Percentiles rank a stretch among this genome's conserved stretches.
Evolutionary conservation across 129 eudicot genomes (phyloP).

Genomic region (Artemisia tridentata): DNA sequence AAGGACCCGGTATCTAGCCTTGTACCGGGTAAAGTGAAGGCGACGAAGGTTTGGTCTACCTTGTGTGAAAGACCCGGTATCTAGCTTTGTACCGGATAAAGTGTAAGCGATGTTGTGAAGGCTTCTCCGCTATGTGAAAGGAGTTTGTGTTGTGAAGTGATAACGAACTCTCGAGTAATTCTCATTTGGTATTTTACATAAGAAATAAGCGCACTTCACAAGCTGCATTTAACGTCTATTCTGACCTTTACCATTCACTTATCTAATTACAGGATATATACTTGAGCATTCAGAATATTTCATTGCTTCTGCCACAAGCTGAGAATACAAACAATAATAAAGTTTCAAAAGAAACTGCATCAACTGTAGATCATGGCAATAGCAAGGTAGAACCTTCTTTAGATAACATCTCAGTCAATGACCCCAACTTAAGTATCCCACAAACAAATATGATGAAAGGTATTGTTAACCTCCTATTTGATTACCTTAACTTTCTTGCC

Average conservation of each 20-base stretch:
- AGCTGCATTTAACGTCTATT: not conserved
- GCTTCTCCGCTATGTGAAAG: too few relatives aligned
- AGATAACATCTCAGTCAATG: conserved; percentile 33
- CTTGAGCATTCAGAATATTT: conserved; percentile 38
- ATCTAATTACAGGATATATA: conserved; percentile 48
- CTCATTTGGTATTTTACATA: conserved; percentile 2
- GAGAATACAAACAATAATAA: conserved; percentile 35
- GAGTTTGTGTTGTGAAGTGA: too few relatives aligned
- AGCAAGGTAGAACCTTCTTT: conserved; percentile 40
- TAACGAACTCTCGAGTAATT: too few relatives aligned
- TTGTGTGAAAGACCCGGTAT: too few relatives aligned
- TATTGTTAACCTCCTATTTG: conserved; percentile 33
- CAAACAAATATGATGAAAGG: conserved; percentile 57
- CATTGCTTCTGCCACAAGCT: conserved; percentile 36
- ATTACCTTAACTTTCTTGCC: conserved; percentile 12
- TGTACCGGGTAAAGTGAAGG: too few relatives aligned
- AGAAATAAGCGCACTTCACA: not conserved
- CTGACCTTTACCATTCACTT: not conserved
- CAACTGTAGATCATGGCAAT: conserved; percentile 32
- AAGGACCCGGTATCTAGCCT: too few relatives aligned
- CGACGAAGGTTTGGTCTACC: too few relatives aligned
- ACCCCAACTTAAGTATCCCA: conserved; percentile 41
- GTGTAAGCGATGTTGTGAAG: too few relatives aligned
- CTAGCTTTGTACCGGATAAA: too few relatives aligned
- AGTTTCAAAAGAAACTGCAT: conserved; percentile 32